A percentile compares a stretch with the other conserved stretches of the same genome.
Evolutionary conservation across 2,329 filamentous ascomycete genomes (phyloP).

Genomic region (Epichloe bromicola): DNA sequence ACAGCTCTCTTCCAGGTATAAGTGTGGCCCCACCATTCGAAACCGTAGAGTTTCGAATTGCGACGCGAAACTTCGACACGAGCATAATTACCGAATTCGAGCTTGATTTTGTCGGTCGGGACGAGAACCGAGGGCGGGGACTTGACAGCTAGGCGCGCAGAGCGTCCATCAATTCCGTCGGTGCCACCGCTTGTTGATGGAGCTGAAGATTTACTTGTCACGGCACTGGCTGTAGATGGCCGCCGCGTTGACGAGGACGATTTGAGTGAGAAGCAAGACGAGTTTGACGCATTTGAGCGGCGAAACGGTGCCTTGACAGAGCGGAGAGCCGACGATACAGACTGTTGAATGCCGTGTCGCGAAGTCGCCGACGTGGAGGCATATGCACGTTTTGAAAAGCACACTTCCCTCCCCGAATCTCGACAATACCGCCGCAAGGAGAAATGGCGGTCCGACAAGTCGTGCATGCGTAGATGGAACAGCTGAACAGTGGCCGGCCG

Average conservation of each 20-base stretch:
- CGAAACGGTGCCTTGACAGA: constrained; percentile 26
- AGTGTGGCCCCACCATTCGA: constrained; percentile 80
- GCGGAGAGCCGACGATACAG: constrained; percentile 36
- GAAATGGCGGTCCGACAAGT: constrained; percentile 74
- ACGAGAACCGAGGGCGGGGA: constrained; percentile 22
- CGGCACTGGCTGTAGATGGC: constrained; percentile 10
- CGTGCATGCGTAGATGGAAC: constrained; percentile 92
- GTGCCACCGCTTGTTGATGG: not conserved
- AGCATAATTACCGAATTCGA: constrained; percentile 96
- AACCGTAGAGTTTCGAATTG: constrained; percentile 67
- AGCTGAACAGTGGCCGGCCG: constrained; percentile 49
- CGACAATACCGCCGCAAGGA: constrained; percentile 85
- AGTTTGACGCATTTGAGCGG: constrained; percentile 11
- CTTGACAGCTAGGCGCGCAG: constrained; percentile 5
- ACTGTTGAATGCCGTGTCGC: constrained; percentile 1
- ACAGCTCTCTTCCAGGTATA: constrained; percentile 77
- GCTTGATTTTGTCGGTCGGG: constrained; percentile 67
- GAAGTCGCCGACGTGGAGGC: constrained; percentile 10
- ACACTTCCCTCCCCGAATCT: constrained; percentile 86
- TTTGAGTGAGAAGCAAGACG: constrained; percentile 5
- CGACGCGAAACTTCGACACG: constrained; percentile 71
- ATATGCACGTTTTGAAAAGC: constrained; percentile 65
- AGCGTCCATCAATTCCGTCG: not conserved
- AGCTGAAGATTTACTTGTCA: constrained; percentile 4
- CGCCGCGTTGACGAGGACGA: constrained; percentile 12